These are phyloP conservation scores for Colletotrichum tropicicola DNA, from an alignment of 2,329 filamentous ascomycete genomes.

Conservation along the genomic window DNA sequence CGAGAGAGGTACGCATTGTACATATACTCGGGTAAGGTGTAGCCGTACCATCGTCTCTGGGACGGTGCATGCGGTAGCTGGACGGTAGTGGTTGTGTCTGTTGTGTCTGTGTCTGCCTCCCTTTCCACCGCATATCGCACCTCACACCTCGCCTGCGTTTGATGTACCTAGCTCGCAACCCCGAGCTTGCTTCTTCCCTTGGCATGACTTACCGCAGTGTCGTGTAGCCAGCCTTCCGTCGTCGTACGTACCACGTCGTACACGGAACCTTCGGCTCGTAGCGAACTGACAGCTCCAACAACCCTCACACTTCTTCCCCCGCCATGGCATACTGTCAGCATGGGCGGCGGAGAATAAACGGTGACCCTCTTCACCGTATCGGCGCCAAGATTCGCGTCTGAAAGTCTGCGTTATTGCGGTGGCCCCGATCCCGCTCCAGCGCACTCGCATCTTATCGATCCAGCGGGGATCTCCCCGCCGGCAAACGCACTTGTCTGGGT, in stretches of 20 bases:
- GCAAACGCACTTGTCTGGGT: not conserved
- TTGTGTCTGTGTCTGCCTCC: not conserved
- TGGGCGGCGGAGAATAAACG: conserved; percentile 9
- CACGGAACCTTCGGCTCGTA: not conserved
- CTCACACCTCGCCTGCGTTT: conserved; percentile 5
- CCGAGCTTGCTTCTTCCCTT: conserved; percentile 12
- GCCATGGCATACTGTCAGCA: too few species aligned
- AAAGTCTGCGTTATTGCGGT: not conserved
- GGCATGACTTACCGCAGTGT: not conserved
- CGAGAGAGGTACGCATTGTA: too few species aligned
- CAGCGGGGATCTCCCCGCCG: conserved; percentile 9
- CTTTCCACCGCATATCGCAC: conserved; percentile 2
- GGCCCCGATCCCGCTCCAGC: not conserved
- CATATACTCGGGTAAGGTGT: too few species aligned
- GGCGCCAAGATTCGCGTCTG: conserved; percentile 2
- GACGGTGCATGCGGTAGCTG: too few species aligned
- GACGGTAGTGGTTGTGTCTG: too few species aligned
- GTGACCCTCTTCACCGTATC: not conserved
- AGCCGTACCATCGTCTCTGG: too few species aligned
- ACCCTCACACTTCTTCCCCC: not conserved
- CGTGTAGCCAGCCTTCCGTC: not conserved
- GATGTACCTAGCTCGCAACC: not conserved
- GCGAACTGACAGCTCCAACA: conserved; percentile 1
- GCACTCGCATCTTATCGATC: conserved; percentile 10
- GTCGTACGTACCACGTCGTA: not conserved